These are phyloP conservation scores for Sistotremastrum niveocremeum DNA, from an alignment of 768 basidiomycete genomes.

Conservation along the genomic window DNA sequence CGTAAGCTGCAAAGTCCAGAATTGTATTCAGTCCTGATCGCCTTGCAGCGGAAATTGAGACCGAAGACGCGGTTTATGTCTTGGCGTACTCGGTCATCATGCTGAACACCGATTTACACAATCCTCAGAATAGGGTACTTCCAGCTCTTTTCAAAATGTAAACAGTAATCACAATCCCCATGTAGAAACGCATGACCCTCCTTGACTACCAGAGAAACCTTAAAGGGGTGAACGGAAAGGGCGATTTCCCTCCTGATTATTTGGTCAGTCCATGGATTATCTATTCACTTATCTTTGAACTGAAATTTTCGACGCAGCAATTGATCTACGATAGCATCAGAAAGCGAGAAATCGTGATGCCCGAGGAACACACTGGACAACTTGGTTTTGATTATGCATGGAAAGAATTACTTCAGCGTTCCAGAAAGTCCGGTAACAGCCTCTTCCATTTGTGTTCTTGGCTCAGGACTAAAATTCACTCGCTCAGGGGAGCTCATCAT, in stretches of 20 bases:
- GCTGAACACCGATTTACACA: slow-evolving; percentile 96
- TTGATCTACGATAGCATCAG: slow-evolving; percentile 89
- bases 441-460: neutral
- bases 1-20: slow-evolving; percentile 28
- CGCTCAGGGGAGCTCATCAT: slow-evolving; percentile 51
- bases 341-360: slow-evolving; percentile 91
- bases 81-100: slow-evolving; percentile 92
- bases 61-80: slow-evolving; percentile 87
- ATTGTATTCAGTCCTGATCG: neutral
- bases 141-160: neutral
- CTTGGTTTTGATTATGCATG: slow-evolving; percentile 98
- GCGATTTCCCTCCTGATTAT: slow-evolving; percentile 76
- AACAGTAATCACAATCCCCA: slow-evolving; percentile 2
- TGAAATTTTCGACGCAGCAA: slow-evolving; percentile 35
- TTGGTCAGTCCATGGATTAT: slow-evolving; percentile 37
- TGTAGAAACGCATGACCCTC: slow-evolving; percentile 88
- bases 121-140: slow-evolving; percentile 78
- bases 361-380: slow-evolving; percentile 93
- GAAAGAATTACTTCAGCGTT: slow-evolving; percentile 83
- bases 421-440: slow-evolving; percentile 56
- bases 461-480: neutral
- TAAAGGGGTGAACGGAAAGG: slow-evolving; percentile 78
- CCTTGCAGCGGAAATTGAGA: slow-evolving; percentile 67
- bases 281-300: neutral
- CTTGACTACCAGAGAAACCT: slow-evolving; percentile 91